A percentile compares a stretch with the other conserved stretches of the same genome.
Conservation (phyloP, 148 eudicot species). For the Silene latifolia region DNA sequence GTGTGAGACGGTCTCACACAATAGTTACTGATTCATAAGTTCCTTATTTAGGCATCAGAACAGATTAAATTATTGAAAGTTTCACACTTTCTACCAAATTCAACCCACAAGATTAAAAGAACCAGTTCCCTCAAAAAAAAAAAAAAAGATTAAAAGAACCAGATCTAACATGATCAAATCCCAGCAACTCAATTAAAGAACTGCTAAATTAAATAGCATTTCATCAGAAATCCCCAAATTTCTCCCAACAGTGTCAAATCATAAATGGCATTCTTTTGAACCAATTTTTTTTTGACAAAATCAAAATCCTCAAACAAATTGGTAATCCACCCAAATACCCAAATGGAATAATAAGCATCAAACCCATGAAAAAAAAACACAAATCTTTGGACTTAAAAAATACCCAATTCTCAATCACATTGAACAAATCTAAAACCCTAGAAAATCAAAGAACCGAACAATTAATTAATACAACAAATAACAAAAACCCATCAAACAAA, state of each 20-base stretch:
- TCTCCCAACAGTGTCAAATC: not conserved
- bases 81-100: not conserved
- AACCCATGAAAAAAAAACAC: not conserved
- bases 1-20: too few species aligned
- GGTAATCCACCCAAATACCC: not conserved
- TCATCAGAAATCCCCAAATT: not conserved
- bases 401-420: not conserved
- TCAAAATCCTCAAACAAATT: not conserved
- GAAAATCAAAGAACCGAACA: slow-evolving; percentile 8
- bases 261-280: not conserved
- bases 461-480: not conserved
- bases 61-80: not conserved
- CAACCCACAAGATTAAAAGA: not conserved
- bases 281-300: not conserved
- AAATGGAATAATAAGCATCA: too few species aligned
- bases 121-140: too few species aligned
- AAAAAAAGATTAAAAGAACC: too few species aligned
- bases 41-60: not conserved
- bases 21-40: not conserved
- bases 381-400: slow-evolving; percentile 1
- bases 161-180: not conserved
- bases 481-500: slow-evolving; percentile 1
- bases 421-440: slow-evolving; percentile 10
- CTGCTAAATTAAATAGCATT: not conserved
- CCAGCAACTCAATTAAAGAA: not conserved